Conservation (phyloP, 1,139 yeast species). For the Candida smagusa region DNA sequence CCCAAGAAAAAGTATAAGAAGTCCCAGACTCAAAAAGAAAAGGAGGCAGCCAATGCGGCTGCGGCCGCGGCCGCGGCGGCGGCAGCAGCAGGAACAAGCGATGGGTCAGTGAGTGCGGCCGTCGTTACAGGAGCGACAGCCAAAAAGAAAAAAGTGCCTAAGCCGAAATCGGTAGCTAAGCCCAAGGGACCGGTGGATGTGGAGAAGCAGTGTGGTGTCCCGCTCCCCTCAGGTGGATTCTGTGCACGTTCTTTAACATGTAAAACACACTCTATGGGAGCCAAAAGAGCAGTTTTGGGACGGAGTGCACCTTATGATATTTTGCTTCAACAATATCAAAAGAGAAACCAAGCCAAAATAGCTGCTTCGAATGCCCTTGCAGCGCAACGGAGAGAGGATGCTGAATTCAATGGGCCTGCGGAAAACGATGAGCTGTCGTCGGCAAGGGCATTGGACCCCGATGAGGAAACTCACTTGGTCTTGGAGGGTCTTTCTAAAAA, state of each 20-base stretch:
- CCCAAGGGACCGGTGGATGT: constrained; percentile 86
- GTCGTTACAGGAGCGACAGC: constrained; percentile 17
- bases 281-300: constrained; percentile 92
- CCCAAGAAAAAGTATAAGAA: constrained; percentile 49
- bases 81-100: constrained; percentile 9
- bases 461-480: constrained; percentile 91
- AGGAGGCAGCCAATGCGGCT: constrained; percentile 47
- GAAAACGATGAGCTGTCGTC: constrained; percentile 21
- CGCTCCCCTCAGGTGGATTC: constrained; percentile 84
- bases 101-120: constrained; percentile 8
- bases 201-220: constrained; percentile 95
- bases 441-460: constrained; percentile 53
- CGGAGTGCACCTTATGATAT: constrained; percentile 91
- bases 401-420: constrained; percentile 34
- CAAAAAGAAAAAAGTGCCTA: constrained; percentile 42
- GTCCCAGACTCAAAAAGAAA: constrained; percentile 43
- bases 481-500: constrained; percentile 86
- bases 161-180: constrained; percentile 54
- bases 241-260: constrained; percentile 96
- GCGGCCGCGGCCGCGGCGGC: constrained; percentile 45
- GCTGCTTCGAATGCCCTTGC: constrained; percentile 80
- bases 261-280: constrained; percentile 98
- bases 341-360: constrained; percentile 85
- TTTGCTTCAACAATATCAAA: constrained; percentile 83
- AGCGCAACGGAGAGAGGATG: constrained; percentile 45